Conservation (phyloP, 1,284 basidiomycete genomes). For the Phellopilus nigrolimitatus region DNA sequence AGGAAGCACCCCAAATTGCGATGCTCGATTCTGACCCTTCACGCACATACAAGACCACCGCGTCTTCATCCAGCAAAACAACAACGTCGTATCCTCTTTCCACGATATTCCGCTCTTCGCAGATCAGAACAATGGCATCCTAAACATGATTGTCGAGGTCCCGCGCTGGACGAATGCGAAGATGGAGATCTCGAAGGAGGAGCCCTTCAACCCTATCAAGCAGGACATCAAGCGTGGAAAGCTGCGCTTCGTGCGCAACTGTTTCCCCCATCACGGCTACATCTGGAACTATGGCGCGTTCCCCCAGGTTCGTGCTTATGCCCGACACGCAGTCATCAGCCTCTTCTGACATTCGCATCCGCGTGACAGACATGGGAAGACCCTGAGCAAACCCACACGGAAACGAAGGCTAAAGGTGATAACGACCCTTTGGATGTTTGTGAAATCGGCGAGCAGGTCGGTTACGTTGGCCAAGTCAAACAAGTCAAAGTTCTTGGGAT, state of each 20-base stretch:
- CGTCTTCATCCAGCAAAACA: constrained; percentile 88
- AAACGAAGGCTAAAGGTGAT: constrained; percentile 99
- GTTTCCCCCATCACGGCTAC: constrained; percentile 99
- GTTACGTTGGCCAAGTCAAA: constrained; percentile 97
- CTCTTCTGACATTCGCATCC: constrained; percentile 1
- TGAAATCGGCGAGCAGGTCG: constrained; percentile 99
- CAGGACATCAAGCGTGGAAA: constrained; percentile 97
- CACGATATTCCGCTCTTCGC: constrained; percentile 97
- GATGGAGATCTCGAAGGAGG: constrained; percentile 98
- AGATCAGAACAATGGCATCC: constrained; percentile 87
- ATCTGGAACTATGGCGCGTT: constrained; percentile 99
- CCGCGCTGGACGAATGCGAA: constrained; percentile 99
- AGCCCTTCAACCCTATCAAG: constrained; percentile 98
- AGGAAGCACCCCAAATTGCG: constrained; percentile 24
- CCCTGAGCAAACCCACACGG: constrained; percentile 81
- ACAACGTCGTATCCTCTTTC: constrained; percentile 84
- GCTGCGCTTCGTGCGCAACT: constrained; percentile 97
- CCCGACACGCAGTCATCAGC: not conserved
- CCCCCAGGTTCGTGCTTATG: constrained; percentile 72
- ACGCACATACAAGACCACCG: constrained; percentile 72
- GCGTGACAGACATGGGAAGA: constrained; percentile 93
- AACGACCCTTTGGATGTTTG: constrained; percentile 99
- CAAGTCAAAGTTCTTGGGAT: constrained; percentile 99
- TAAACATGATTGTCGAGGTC: constrained; percentile 99
- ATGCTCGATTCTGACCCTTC: not conserved